These are phyloP conservation scores for Eucalyptus regnans DNA, from an alignment of 345 rosid genomes.

Conservation along the genomic window DNA sequence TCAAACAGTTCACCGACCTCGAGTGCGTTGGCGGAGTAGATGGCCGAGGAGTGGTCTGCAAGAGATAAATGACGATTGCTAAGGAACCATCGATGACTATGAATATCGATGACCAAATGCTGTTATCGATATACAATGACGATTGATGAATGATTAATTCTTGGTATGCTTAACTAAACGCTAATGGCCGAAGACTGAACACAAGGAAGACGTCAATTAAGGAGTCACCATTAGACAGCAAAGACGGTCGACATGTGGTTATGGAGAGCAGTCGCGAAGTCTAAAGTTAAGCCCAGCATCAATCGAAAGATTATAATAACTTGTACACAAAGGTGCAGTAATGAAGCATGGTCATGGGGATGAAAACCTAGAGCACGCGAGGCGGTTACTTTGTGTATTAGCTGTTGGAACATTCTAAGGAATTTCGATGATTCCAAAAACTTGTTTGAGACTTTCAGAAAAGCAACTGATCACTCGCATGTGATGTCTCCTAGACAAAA, in stretches of 20 bases:
- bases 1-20: too few relatives aligned
- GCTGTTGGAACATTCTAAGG: not conserved
- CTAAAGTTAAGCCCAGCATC: not conserved
- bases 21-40: too few relatives aligned
- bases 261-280: not conserved
- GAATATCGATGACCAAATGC: too few relatives aligned
- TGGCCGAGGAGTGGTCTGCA: too few relatives aligned
- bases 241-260: not conserved
- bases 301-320: not conserved
- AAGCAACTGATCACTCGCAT: not conserved
- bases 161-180: not conserved
- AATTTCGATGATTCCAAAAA: not conserved
- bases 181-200: not conserved
- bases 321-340: rapidly evolving
- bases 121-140: too few relatives aligned
- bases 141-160: too few relatives aligned
- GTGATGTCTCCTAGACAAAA: not conserved
- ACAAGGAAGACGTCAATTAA: not conserved
- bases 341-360: not conserved
- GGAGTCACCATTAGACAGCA: not conserved
- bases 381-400: not conserved
- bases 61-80: too few relatives aligned
- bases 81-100: too few relatives aligned
- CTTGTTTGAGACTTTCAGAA: not conserved
- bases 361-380: rapidly evolving